Conservation (phyloP, 768 basidiomycete species). For the Boletellus sp. region DNA sequence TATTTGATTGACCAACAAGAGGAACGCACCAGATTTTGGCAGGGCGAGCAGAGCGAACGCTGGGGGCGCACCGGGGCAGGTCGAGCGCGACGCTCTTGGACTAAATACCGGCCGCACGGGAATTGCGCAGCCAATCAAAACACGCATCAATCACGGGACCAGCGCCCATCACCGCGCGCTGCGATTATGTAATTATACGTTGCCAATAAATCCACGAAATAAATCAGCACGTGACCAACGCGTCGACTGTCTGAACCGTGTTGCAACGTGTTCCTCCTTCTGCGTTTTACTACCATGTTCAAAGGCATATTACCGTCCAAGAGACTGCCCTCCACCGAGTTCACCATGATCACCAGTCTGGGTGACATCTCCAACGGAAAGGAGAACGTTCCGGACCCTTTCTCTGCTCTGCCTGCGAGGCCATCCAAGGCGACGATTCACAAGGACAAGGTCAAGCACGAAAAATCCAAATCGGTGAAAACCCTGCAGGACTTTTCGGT, state of each 20-base stretch:
- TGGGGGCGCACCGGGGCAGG: too few relatives aligned
- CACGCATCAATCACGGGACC: constrained; percentile 12
- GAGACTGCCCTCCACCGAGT: constrained; percentile 63
- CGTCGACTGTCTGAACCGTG: constrained; percentile 33
- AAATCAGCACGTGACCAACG: constrained; percentile 33
- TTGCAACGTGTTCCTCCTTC: constrained; percentile 2
- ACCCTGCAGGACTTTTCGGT: constrained; percentile 34
- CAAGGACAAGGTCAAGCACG: constrained; percentile 34
- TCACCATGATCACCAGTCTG: constrained; percentile 63
- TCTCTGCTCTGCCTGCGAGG: constrained; percentile 32
- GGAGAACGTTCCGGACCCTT: constrained; percentile 59
- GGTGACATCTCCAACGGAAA: constrained; percentile 54
- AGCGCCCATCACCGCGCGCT: constrained; percentile 14
- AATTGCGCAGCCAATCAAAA: constrained; percentile 27
- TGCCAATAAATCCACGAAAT: constrained; percentile 19
- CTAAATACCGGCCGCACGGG: constrained; percentile 32
- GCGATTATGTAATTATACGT: constrained; percentile 15
- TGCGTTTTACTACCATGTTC: constrained; percentile 52
- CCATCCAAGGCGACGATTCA: constrained; percentile 13
- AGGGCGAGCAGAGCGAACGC: too few relatives aligned
- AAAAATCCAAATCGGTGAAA: constrained; percentile 45
- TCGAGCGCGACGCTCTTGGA: background rate
- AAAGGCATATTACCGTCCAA: constrained; percentile 74
- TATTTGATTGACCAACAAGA: constrained; percentile 1
- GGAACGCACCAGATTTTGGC: constrained; percentile 1